Evolutionary conservation across 345 rosid species (phyloP), one percentile per base, ranked within the genome.

Genomic region (Arabis alpina): DNA sequence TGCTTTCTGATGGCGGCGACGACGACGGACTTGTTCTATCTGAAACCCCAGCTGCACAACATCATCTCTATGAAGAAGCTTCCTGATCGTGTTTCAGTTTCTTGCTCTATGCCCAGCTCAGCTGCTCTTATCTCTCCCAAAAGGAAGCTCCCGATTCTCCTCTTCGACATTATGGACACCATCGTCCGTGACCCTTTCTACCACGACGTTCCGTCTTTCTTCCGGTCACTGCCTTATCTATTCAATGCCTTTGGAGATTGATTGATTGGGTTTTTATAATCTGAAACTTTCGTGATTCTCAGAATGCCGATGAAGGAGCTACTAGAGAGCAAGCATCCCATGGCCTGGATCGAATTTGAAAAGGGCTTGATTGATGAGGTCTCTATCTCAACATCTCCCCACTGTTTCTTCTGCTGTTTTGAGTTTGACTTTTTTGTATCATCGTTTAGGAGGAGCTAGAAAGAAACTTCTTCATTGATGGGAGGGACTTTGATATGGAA

Each of bases 151-250:
- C 98, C 98, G n/a, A 53, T 93, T 1, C 76, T 93, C 80, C 94
- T 93, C 48, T 91, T 93, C 64, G 97, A 91, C 77, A 83, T 93
- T 62, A 93, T 93, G 98, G 97, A 91, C 86, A 93, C 97, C 37
- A 79, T 91, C 55, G 98, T 93, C 79, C 96, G 92, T 41, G 98
- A 93, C 78, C 98, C 98, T 43, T 93, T 88, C 77, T 86, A 86
- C 81, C 83, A 86, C 10, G 96, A 93, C 50, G 73, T 93, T 72
- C 94, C 98, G 67, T 74, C 86, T 37, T 92, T 90, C 81, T 92
- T 92, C 44, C 83, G 95, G 95, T 92, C 66, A 0, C 5, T 4
- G 5, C 4, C 5, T n/a, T 32, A 11, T 30, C 13, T 36, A 27
- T 10, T 12, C 14, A 3, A 13, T 41, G 23, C 23, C 23, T 19